phyloP scores from a whole-genome alignment of 306 rosid species.

The Ammopiptanthus mongolicus region DNA sequence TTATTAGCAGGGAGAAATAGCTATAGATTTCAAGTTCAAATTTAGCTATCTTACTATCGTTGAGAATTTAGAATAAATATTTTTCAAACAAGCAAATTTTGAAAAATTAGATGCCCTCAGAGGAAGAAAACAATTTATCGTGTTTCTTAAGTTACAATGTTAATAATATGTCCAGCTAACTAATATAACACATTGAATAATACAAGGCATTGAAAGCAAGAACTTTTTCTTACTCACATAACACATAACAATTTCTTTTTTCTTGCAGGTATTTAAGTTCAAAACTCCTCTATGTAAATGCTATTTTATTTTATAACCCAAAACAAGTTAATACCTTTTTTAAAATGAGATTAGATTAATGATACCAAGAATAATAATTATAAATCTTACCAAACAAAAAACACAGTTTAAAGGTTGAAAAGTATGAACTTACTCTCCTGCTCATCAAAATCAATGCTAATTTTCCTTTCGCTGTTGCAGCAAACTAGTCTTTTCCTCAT shows the following conservation, averaged over 20 bases:
- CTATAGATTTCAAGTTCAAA: conserved; percentile 13
- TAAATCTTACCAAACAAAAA: no score
- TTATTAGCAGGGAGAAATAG: not conserved
- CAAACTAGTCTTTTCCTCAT: conserved; percentile 72
- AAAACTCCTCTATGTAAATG: not conserved
- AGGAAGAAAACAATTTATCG: no score
- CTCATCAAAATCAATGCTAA: conserved; percentile 76
- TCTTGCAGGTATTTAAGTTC: not conserved
- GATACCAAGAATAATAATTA: not conserved
- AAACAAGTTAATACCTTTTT: not conserved
- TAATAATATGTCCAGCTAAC: no score
- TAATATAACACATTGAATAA: no score
- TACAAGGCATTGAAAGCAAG: no score
- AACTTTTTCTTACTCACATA: no score
- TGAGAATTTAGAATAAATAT: not conserved
- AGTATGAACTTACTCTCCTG: conserved; percentile 56
- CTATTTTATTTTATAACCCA: not conserved
- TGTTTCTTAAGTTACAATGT: no score
- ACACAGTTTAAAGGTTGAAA: not conserved
- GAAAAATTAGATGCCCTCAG: no score
- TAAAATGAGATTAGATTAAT: not conserved
- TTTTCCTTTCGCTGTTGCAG: conserved; percentile 56
- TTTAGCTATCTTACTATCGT: not conserved
- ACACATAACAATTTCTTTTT: not conserved
- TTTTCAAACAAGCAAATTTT: not conserved